Base-by-base conservation (phyloP, 2,329 filamentous ascomycete genomes). In the Bretziella fagacearum region DNA sequence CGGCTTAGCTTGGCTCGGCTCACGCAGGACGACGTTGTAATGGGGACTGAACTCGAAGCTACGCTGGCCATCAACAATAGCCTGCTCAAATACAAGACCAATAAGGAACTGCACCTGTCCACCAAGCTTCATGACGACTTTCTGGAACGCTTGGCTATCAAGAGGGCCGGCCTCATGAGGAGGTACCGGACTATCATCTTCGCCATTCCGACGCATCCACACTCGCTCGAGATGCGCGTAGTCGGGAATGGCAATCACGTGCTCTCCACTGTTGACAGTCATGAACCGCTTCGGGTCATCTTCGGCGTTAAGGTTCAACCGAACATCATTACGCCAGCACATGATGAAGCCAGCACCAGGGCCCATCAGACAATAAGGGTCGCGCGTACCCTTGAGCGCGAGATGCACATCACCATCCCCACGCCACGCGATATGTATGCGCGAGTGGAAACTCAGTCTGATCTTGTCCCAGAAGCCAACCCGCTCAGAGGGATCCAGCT, bases 381-480 rank as follows among this genome's bases (percentile, higher is more conserved):
- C 89, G 48, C 93, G 76, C 46, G 87, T 77, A 58, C 83, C 85
- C 65, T 98, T 98, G 27, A 98, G 71, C 26, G 86, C 80, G 22
- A 98, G 69, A 60, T 96, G 91, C 27, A 98, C 84, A 63, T 96
- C 89, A 4, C 93, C 93, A 59, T 94, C 89, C 8, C 85, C 87
- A 57, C 84, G 91, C 91, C 93, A 98, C 3, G 84, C 75, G 27
- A 94, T 77, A 45, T 80, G 81, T 50, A 96, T 77, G 17, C 85
- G 77, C 1, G 93, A 96, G 62, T 98, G 91, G 60, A 95, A 93
- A 56, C 81, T 87, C 30, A 98, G 71, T 47, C 91, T 74, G 44
- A 98, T 87, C 68, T 98, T 98, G 64, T 98, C 91, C 91, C 91
- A 98, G 65, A 98, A 98, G 2, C 91, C 91, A 40, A 93, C 85